These are phyloP conservation scores for Alternaria sp. DNA, from an alignment of 2,329 filamentous ascomycete genomes.

Conservation along the genomic window DNA sequence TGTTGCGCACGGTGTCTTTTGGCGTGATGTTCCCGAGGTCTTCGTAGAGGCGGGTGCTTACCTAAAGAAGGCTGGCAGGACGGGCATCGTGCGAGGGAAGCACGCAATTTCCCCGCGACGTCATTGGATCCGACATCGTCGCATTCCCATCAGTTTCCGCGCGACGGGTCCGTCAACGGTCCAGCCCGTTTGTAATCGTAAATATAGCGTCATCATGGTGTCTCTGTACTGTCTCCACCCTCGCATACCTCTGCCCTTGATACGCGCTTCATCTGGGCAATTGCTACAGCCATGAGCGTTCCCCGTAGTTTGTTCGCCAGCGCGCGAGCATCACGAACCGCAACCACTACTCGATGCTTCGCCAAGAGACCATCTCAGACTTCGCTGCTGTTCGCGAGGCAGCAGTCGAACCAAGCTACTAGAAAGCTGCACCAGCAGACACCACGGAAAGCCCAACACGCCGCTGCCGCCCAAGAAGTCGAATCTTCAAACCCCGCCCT, in stretches of 20 bases:
- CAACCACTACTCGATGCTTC: slow-evolving; percentile 7
- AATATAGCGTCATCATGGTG: slow-evolving; percentile 26
- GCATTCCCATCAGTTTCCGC: slow-evolving; percentile 15
- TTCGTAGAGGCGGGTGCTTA: slow-evolving; percentile 1
- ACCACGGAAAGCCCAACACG: slow-evolving; percentile 32
- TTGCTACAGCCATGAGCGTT: slow-evolving; percentile 35
- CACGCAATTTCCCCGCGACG: slow-evolving; percentile 33
- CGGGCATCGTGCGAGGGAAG: slow-evolving; percentile 16
- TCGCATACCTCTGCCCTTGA: slow-evolving; percentile 8
- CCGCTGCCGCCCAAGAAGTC: slow-evolving; percentile 25
- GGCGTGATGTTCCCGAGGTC: background rate
- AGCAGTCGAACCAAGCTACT: slow-evolving; percentile 29
- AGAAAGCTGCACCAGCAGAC: slow-evolving; percentile 41
- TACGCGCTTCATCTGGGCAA: background rate
- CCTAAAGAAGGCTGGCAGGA: slow-evolving; percentile 13
- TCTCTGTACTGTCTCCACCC: slow-evolving; percentile 8
- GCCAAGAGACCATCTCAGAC: slow-evolving; percentile 12
- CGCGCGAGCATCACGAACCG: slow-evolving; percentile 26
- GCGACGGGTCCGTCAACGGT: slow-evolving; percentile 1
- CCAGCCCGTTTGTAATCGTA: slow-evolving; percentile 21
- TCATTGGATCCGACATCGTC: slow-evolving; percentile 30
- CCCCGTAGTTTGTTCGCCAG: slow-evolving; percentile 35
- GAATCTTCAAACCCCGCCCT: slow-evolving; percentile 50
- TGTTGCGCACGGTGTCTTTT: background rate
- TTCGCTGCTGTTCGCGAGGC: slow-evolving; percentile 19